Percentiles rank a stretch among this genome's conserved stretches.
Evolutionary conservation across 1,284 basidiomycete species (phyloP).

Genomic region (Trametes polyzona): DNA sequence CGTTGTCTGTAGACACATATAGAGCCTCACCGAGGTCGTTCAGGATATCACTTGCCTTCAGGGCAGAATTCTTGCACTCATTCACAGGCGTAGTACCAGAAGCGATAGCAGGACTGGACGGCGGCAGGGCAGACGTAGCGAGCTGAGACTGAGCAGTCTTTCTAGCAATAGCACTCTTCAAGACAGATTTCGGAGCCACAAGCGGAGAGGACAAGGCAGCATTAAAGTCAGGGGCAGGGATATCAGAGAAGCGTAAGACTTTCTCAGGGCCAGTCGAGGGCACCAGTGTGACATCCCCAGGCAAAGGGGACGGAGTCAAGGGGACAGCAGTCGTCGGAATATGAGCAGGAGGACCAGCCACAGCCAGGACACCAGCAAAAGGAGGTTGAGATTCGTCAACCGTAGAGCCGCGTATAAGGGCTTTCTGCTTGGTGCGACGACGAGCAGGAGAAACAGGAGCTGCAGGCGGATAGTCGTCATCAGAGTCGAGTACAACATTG

Average conservation of each 20-base stretch:
- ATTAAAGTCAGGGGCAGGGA: slow-evolving; percentile 22
- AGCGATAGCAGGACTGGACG: neutral
- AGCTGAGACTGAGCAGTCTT: neutral
- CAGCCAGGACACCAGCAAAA: neutral
- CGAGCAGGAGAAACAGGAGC: neutral
- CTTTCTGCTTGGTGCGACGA: slow-evolving; percentile 3
- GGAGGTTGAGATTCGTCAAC: neutral
- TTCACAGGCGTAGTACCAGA: neutral
- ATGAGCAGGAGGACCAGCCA: neutral
- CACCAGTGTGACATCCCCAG: neutral
- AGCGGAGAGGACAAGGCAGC: slow-evolving; percentile 20
- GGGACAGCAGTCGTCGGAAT: neutral
- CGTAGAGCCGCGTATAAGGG: slow-evolving; percentile 3
- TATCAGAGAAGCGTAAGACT: slow-evolving; percentile 15
- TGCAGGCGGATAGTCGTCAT: slow-evolving; percentile 15
- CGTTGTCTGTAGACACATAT: neutral
- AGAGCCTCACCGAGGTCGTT: slow-evolving; percentile 10
- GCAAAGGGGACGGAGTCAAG: neutral
- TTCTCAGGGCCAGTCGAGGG: neutral
- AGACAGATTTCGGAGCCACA: slow-evolving; percentile 7
- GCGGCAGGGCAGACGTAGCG: neutral
- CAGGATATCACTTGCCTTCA: slow-evolving; percentile 3
- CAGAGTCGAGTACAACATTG: slow-evolving; percentile 16
- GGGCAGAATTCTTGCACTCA: neutral
- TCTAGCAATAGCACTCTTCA: slow-evolving; percentile 17